Evolutionary conservation across 148 eudicot species (phyloP), one percentile per base, ranked within the genome.

Genomic region (Persicaria maculosa): DNA sequence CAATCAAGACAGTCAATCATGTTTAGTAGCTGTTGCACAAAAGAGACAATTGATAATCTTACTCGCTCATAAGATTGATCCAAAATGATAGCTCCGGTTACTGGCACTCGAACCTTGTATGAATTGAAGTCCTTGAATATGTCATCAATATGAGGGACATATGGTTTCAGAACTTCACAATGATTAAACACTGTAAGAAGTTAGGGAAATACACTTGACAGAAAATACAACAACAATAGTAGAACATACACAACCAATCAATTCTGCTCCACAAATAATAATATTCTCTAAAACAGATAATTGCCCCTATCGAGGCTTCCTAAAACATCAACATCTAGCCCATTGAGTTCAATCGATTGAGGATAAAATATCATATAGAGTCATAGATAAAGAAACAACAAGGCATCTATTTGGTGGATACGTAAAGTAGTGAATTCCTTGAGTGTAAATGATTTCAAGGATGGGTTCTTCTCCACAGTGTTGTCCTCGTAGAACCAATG

Each of bases 401-500:
- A 8, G 9, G 3, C 3, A 12, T 9, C 9, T 12, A 48, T 6
- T 58, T 15, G 16, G 76, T 85, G 95, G 95, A 96, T 96, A 96
- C 99, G 80, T 77, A 92, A 80, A 62, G 97, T 83, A 65, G 99
- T 92, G 71, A 90, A 96, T 80, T 96, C 97, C 85, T 90, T 96
- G 76, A 96, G 81, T 64, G 97, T 89, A 55, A 90, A 84, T 4
- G 99, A 96, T 75, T 92, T 96, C 75, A 96, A 65, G 1, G 99
- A 92, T 4, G 99, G 99, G 80, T 96, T 87, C 50, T 90, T 88
- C 83, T 96, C 99, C 65, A 96, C 99, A 14, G 97, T 82, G 78
- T 90, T 92, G 83, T 96, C 99, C 79, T 96, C 99, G 25, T 96
- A 96, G 79, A 90, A 96, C 99, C 99, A 96, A 78, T 96, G 97